phyloP scores from a whole-genome alignment of 371 early-diverging fungal genomes.

The Dinochytrium kinnereticum region DNA sequence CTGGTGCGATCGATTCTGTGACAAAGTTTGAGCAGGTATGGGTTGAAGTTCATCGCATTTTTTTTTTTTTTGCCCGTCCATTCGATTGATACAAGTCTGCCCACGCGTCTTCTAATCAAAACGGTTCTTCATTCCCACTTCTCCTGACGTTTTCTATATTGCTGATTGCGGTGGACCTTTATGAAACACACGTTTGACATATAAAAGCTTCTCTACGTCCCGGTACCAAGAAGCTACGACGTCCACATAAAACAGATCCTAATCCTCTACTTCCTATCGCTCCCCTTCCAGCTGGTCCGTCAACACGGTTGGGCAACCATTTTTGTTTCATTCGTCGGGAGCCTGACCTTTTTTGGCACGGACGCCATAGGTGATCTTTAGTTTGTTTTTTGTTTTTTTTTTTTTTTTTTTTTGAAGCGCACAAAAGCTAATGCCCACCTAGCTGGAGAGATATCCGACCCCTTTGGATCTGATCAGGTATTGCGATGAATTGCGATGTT shows the following conservation, averaged over 20 bases:
- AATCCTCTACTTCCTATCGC: conserved; percentile 36
- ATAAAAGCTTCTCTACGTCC: conserved; percentile 39
- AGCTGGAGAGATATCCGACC: conserved; percentile 42
- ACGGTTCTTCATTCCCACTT: no score
- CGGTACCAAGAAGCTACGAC: conserved; percentile 39
- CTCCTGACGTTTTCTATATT: no score
- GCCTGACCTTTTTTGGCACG: conserved; percentile 41
- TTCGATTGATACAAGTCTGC: no score
- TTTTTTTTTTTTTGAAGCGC: not conserved
- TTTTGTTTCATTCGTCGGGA: conserved; percentile 30
- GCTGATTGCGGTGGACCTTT: no score
- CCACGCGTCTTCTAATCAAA: no score
- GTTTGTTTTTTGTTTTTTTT: not conserved
- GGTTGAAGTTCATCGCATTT: not conserved
- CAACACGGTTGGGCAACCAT: conserved; percentile 37
- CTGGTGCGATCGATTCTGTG: conserved; percentile 36
- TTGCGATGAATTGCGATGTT: not conserved
- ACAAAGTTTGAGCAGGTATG: conserved; percentile 43
- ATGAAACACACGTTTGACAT: not conserved
- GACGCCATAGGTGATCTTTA: conserved; percentile 36
- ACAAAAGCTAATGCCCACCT: not conserved
- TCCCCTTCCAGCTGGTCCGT: conserved; percentile 45
- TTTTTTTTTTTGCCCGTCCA: not conserved
- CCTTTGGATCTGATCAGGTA: conserved; percentile 45
- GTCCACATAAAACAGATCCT: conserved; percentile 45